These are phyloP conservation scores for Eudorina sp. DNA, from an alignment of 139 green algal genomes.

Conservation along the genomic window DNA sequence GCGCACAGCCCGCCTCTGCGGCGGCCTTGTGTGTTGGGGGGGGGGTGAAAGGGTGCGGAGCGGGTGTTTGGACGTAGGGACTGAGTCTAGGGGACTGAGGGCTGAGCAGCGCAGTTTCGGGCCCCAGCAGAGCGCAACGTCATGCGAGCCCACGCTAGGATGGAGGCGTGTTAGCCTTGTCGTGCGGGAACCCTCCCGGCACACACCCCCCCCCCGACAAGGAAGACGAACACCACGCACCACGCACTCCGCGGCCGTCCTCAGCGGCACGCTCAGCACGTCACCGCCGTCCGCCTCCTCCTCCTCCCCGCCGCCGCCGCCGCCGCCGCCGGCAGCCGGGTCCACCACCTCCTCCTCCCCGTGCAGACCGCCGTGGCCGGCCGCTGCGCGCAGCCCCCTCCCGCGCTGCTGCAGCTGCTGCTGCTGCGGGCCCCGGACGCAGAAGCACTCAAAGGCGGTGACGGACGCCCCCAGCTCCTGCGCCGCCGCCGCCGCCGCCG, in stretches of 20 bases:
- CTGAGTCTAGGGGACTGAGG: too few relatives aligned
- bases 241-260: neutral
- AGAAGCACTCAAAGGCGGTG: neutral
- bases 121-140: too few relatives aligned
- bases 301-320: neutral
- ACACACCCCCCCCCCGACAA: too few relatives aligned
- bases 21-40: neutral
- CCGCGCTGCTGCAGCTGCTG: neutral
- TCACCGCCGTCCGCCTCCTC: neutral
- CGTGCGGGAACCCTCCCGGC: too few relatives aligned
- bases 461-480: neutral
- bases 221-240: too few relatives aligned
- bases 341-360: neutral
- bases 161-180: too few relatives aligned
- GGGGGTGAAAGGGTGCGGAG: neutral
- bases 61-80: too few relatives aligned
- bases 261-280: neutral
- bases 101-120: too few relatives aligned
- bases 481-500: neutral
- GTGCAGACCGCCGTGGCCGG: neutral
- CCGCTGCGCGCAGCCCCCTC: too few relatives aligned
- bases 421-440: neutral
- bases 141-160: too few relatives aligned
- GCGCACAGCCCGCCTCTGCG: neutral
- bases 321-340: neutral